These are phyloP conservation scores for Tetradesmus obliquus DNA, from an alignment of 139 green algal species.

Conservation along the genomic window DNA sequence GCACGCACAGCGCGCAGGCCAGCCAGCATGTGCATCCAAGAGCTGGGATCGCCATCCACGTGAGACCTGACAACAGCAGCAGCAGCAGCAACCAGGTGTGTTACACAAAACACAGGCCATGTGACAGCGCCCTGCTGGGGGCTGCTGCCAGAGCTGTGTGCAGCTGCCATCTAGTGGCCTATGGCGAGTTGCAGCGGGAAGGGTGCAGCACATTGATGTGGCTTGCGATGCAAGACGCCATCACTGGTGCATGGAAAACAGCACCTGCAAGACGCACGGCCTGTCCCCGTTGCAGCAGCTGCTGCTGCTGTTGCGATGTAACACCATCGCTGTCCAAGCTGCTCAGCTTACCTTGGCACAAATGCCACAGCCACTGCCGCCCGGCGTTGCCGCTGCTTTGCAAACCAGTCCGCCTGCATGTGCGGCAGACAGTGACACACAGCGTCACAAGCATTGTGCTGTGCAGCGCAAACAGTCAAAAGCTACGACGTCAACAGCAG, in stretches of 20 bases:
- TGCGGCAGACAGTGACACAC: neutral
- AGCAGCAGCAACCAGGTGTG: neutral
- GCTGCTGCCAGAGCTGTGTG: neutral
- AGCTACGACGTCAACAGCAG: neutral
- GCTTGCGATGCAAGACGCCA: neutral
- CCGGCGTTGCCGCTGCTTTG: conserved; percentile 57
- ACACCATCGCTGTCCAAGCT: neutral
- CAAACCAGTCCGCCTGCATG: conserved; percentile 62
- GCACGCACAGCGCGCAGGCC: conserved; percentile 8
- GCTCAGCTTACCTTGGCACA: conserved; percentile 18
- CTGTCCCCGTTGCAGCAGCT: neutral
- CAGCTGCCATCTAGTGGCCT: neutral
- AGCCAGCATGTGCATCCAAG: conserved; percentile 39
- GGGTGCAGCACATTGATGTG: neutral
- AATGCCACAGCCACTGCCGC: conserved; percentile 57
- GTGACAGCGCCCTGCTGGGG: neutral
- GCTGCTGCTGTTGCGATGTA: neutral
- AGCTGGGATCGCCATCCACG: conserved; percentile 36
- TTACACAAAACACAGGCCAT: neutral
- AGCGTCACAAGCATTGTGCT: neutral
- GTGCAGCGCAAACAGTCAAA: neutral
- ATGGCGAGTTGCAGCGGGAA: neutral
- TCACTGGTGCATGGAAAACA: neutral
- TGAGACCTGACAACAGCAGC: conserved; percentile 33
- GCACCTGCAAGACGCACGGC: neutral